Evolutionary conservation across 306 rosid genomes (phyloP).

Genomic region (Gillenia trifoliata): DNA sequence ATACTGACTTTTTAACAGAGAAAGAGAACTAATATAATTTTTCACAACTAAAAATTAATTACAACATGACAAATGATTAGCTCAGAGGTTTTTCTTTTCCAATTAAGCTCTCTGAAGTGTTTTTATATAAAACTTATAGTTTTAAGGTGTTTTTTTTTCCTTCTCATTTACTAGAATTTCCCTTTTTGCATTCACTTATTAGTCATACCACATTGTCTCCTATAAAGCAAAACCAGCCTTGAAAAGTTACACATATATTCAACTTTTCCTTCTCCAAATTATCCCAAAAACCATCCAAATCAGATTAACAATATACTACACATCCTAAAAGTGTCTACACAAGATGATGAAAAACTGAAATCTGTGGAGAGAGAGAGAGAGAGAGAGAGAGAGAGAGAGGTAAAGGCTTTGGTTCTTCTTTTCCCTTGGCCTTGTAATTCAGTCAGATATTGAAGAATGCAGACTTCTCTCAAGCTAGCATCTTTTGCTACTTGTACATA

Average conservation of each 20-base stretch:
- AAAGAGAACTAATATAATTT: too few species aligned
- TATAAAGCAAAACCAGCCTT: conserved; percentile 13
- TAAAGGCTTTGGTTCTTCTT: background rate
- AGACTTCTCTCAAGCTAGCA: conserved; percentile 20
- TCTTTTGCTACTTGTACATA: conserved; percentile 25
- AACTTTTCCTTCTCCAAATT: background rate
- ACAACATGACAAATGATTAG: background rate
- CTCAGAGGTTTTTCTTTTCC: background rate
- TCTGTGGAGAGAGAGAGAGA: background rate
- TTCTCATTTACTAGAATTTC: background rate
- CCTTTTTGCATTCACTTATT: background rate
- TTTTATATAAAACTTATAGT: too few species aligned
- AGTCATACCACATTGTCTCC: background rate
- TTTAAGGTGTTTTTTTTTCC: too few species aligned
- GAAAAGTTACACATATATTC: background rate
- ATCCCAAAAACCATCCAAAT: background rate
- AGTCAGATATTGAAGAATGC: conserved; percentile 42
- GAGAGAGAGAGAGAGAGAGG: background rate
- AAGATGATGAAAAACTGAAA: background rate
- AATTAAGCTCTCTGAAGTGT: background rate
- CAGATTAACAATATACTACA: background rate
- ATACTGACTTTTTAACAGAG: too few species aligned
- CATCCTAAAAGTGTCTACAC: background rate
- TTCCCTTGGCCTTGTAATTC: conserved; percentile 14
- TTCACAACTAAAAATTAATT: too few species aligned